Percentiles rank a stretch among this genome's conserved stretches.
phyloP scores from a whole-genome alignment of 805 yeast genomes.

The Sugiyamaella marilandica region DNA sequence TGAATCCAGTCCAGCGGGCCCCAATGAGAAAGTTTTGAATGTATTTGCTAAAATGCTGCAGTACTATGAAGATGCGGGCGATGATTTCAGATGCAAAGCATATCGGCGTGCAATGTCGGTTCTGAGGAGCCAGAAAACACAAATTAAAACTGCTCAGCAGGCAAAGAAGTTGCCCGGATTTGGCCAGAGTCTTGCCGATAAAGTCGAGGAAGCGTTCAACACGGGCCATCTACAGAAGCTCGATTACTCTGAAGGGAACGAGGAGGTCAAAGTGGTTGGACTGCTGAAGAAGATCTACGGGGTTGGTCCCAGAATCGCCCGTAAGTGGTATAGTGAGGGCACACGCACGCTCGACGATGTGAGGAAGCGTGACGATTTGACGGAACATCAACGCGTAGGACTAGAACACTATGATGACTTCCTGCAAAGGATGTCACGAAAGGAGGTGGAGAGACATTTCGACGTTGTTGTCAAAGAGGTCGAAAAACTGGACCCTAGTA shows the following conservation, averaged over 20 bases:
- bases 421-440: constrained; percentile 41
- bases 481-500: constrained; percentile 33
- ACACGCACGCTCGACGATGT: constrained; percentile 39
- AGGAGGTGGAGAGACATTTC: constrained; percentile 41
- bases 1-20: constrained; percentile 7
- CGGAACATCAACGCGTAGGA: constrained; percentile 37
- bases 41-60: constrained; percentile 32
- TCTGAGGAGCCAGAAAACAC: constrained; percentile 26
- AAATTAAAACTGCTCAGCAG: constrained; percentile 35
- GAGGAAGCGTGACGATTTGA: constrained; percentile 27
- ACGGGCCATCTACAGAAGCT: constrained; percentile 33
- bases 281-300: constrained; percentile 43
- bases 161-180: constrained; percentile 40
- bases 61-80: constrained; percentile 34
- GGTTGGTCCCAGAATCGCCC: constrained; percentile 44
- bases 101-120: constrained; percentile 44
- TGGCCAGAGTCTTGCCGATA: constrained; percentile 39
- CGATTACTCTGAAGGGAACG: constrained; percentile 20
- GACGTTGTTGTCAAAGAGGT: constrained; percentile 30
- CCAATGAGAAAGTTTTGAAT: constrained; percentile 33
- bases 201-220: constrained; percentile 43
- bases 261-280: constrained; percentile 24
- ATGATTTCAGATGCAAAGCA: constrained; percentile 37
- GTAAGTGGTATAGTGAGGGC: constrained; percentile 39
- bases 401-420: constrained; percentile 47